Evolutionary conservation across 257 asterid genomes (phyloP), one percentile per base, ranked within the genome.

Genomic region (Penstemon davidsonii): DNA sequence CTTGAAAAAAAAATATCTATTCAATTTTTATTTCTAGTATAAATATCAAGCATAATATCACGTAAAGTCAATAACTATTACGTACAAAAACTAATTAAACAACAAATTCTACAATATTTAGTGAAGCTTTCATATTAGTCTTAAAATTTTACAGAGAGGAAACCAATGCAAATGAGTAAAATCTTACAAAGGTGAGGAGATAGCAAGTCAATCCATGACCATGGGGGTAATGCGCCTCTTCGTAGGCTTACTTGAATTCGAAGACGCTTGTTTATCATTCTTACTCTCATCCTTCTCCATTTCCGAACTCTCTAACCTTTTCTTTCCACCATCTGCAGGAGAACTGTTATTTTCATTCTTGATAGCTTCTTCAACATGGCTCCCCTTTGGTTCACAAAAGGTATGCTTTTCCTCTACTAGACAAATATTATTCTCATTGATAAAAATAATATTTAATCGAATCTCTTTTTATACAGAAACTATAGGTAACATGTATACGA

Each of bases 201-300:
- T 54, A 3, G 3, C 3, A 45, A 68, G 58, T 80, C 69, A 88
- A 79, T 85, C 88, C 15, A 91, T 78, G 52, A 88, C 89, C 83
- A 91, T 80, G 5, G 98, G 98, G 9, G 94, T 89, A 15, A 91
- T 88, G 68, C 96, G 95, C 71, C 86, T 84, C 85, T 82, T 91
- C 40, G 90, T 62, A 60, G 86, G 74, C 76, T 85, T 82, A 62
- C 53, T 71, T 43, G 85, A 70, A 41, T 64, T 66, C 37, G 76
- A 57, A 70, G 82, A 66, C 43, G 81, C 76, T 66, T 74, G 81
- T 60, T 76, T 73, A 49, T 7, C 78, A 4, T 75, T 75, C 51
- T 71, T 75, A 11, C 33, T 53, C 67, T 60, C 79, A 38, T 79
- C 82, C 78, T 72, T 75, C 58, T 72, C 80, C 70, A 43, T 78